Conservation (phyloP, 75 land plant species). For the Isoetes taiwanensis region DNA sequence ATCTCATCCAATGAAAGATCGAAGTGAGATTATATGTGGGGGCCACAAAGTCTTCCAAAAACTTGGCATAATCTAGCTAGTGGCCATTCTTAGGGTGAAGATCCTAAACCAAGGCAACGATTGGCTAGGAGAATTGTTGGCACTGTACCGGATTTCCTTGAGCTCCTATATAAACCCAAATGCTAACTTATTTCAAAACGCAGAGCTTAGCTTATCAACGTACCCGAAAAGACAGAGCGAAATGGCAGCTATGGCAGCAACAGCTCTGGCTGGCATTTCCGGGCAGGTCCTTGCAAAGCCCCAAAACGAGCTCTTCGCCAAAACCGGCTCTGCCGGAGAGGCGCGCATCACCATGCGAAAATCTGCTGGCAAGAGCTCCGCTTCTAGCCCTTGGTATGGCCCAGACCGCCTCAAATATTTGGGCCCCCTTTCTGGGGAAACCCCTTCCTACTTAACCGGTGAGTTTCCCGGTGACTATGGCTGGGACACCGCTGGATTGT, state of each 20-base stretch:
- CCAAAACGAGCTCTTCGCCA: constrained; percentile 13
- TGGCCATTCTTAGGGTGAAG: no score
- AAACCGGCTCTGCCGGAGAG: constrained; percentile 6
- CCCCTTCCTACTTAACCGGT: constrained; percentile 2
- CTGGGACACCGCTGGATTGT: constrained; percentile 29
- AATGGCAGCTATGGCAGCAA: constrained; percentile 13
- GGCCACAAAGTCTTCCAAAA: no score
- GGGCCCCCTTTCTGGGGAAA: not conserved
- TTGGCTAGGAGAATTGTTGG: no score
- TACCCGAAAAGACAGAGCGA: no score
- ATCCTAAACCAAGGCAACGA: no score
- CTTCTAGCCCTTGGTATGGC: constrained; percentile 7
- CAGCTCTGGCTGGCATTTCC: constrained; percentile 22
- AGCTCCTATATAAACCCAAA: no score
- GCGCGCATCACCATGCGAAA: constrained; percentile 33
- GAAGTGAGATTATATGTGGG: no score
- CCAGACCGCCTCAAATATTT: constrained; percentile 1
- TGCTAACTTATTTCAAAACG: no score
- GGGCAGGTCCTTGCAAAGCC: constrained; percentile 17
- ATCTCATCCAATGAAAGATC: no score
- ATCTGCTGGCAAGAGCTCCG: not conserved
- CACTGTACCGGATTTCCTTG: no score
- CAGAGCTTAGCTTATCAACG: no score
- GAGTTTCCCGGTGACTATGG: constrained; percentile 5
- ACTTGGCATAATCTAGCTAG: no score